A percentile compares a stretch with the other conserved stretches of the same genome.
Evolutionary conservation across 352 stramenopile species (phyloP).

Genomic region (Globisporangium spinosum): DNA sequence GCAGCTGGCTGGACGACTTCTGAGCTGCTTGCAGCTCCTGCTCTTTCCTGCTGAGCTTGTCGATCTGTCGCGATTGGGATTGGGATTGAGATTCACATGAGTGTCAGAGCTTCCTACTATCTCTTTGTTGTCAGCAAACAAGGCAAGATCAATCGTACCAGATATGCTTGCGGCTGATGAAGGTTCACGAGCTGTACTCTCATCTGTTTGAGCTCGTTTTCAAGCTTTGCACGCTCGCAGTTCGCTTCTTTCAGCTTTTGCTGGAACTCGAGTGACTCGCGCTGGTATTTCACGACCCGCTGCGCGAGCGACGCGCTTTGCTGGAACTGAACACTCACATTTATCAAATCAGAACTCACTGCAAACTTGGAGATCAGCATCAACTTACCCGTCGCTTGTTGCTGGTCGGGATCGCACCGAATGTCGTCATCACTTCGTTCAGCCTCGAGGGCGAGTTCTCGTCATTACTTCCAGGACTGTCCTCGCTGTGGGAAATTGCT

Average conservation of each 20-base stretch:
- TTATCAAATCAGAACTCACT: too few relatives aligned
- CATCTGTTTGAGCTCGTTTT: constrained; percentile 28
- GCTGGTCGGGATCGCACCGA: constrained; percentile 59
- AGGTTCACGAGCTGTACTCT: constrained; percentile 43
- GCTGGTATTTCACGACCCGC: constrained; percentile 64
- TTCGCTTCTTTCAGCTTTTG: constrained; percentile 32
- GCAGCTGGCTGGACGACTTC: constrained; percentile 21
- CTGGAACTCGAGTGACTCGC: constrained; percentile 39
- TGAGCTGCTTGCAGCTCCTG: constrained; percentile 36
- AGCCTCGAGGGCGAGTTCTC: constrained; percentile 9
- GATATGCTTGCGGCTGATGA: constrained; percentile 69
- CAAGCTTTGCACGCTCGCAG: constrained; percentile 27
- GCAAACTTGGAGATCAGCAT: not conserved
- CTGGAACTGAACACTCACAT: constrained; percentile 44
- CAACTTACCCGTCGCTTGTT: constrained; percentile 44
- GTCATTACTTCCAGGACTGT: not conserved
- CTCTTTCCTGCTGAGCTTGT: constrained; percentile 51
- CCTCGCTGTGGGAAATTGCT: constrained; percentile 22
- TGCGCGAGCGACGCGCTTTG: constrained; percentile 69
- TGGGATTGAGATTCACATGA: not conserved
- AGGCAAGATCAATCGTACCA: constrained; percentile 28
- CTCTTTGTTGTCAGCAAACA: not conserved
- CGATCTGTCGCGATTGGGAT: constrained; percentile 35
- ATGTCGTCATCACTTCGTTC: constrained; percentile 51
- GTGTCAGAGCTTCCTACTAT: not conserved